Evolutionary conservation across 805 yeast genomes (phyloP).

Genomic region (Maudiozyma serrabonitensis): DNA sequence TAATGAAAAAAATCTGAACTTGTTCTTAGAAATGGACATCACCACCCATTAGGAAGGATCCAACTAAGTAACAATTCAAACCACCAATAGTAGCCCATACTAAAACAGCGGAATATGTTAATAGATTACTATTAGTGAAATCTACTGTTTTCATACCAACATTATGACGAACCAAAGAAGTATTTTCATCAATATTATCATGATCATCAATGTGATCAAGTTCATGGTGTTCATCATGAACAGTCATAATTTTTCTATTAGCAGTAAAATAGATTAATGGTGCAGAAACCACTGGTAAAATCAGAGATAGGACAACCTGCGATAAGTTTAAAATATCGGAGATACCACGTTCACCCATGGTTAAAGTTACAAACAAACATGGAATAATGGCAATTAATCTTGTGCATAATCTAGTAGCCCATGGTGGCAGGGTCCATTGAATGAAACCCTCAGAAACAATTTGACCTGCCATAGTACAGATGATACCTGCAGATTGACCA

Average conservation of each 20-base stretch:
- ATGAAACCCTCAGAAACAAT: conserved; percentile 88
- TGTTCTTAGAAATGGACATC: conserved; percentile 38
- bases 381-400: conserved; percentile 80
- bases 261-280: conserved; percentile 80
- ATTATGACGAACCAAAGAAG: conserved; percentile 15
- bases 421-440: conserved; percentile 72
- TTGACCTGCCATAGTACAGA: conserved; percentile 88
- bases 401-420: conserved; percentile 68
- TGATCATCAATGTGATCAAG: not conserved
- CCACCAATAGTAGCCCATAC: conserved; percentile 66
- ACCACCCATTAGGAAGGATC: conserved; percentile 39
- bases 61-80: conserved; percentile 61
- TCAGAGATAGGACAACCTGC: conserved; percentile 73
- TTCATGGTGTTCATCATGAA: conserved; percentile 27
- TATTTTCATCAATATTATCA: conserved; percentile 18
- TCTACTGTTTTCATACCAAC: conserved; percentile 35
- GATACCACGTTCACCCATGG: conserved; percentile 75
- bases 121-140: conserved; percentile 56
- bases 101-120: conserved; percentile 44
- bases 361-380: conserved; percentile 62
- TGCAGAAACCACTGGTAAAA: conserved; percentile 80
- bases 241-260: conserved; percentile 55
- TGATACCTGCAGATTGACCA: conserved; percentile 94
- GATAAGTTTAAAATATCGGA: conserved; percentile 64
- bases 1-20: too few species aligned